These are phyloP conservation scores for Pseudogymnoascus sp. DNA, from an alignment of 2,329 filamentous ascomycete species.

Conservation along the genomic window DNA sequence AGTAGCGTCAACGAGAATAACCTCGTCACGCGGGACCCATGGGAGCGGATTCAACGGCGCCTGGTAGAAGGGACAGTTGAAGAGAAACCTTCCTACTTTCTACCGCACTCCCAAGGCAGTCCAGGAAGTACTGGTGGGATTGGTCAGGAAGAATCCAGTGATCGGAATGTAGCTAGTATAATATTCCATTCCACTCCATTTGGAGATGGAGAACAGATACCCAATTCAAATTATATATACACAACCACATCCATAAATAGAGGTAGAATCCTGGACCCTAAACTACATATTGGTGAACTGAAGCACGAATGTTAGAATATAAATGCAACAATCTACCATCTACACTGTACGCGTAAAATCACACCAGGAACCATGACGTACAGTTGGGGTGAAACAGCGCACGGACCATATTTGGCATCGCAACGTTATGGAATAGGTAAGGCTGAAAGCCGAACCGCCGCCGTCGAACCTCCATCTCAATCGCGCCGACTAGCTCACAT, in stretches of 20 bases:
- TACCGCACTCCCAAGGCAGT: background rate
- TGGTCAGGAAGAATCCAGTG: background rate
- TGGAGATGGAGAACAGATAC: background rate
- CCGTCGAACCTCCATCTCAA: constrained; percentile 6
- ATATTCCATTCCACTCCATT: background rate
- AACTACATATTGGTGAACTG: background rate
- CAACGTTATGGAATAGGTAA: background rate
- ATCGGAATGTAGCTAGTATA: background rate
- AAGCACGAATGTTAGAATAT: background rate
- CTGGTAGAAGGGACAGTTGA: too few relatives aligned
- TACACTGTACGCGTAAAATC: background rate
- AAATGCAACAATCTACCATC: background rate
- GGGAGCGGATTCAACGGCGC: background rate
- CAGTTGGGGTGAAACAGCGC: background rate
- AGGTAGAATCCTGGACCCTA: background rate
- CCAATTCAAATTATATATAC: background rate
- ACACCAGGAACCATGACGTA: constrained; percentile 3
- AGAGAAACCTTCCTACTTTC: background rate
- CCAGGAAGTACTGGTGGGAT: background rate
- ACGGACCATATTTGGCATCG: background rate
- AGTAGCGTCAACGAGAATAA: background rate
- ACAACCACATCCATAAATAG: background rate
- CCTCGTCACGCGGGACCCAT: background rate
- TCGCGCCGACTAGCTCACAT: constrained; percentile 5
- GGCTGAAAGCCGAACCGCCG: background rate